Evolutionary conservation across 2,329 filamentous ascomycete species (phyloP), one percentile per base, ranked within the genome.

Genomic region (Alternaria rosae): DNA sequence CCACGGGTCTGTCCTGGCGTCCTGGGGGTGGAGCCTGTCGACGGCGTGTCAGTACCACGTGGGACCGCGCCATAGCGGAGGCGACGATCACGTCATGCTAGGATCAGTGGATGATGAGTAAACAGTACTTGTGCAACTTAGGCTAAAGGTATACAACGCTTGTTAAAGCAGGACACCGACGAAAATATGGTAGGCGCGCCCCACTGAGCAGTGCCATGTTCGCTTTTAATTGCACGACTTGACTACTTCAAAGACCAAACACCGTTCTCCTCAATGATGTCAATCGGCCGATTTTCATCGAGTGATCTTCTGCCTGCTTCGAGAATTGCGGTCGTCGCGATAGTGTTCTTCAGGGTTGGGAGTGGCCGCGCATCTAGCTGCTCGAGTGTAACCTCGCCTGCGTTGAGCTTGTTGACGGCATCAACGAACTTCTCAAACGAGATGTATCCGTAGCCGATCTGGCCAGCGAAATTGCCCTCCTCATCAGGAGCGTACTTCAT

Each of bases 401-500:
- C 88, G 75, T 95, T 96, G 55, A 97, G 84, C 6, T 88, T 87
- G 45, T 88, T 88, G 76, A 93, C 93, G 12, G 91, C 93, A 78
- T 97, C 93, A 52, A 97, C 89, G 80, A 97, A 97, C 82, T 97
- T 97, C 83, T 97, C 94, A 75, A 97, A 94, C 20, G 91, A 95
- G 61, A 97, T 88, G 81, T 97, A 97, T 32, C 94, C 94, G 78
- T 97, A 97, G 23, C 94, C 94, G 7, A 89, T 91, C 82, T 97
- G 94, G 35, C 94, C 94, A 57, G 88, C 89, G 79, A 97, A 97
- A 82, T 97, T 96, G 57, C 94, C 94, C 79, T 97, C 92, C 82
- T 97, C 94, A 74, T 97, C 93, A 20, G 94, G 93, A 12, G 93
- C 92, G 75, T 97, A 97, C 73, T 91, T 90, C 93, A 96, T 97